These are phyloP conservation scores for Wickerhamomyces rabaulensis DNA, from an alignment of 805 yeast species.

Conservation along the genomic window DNA sequence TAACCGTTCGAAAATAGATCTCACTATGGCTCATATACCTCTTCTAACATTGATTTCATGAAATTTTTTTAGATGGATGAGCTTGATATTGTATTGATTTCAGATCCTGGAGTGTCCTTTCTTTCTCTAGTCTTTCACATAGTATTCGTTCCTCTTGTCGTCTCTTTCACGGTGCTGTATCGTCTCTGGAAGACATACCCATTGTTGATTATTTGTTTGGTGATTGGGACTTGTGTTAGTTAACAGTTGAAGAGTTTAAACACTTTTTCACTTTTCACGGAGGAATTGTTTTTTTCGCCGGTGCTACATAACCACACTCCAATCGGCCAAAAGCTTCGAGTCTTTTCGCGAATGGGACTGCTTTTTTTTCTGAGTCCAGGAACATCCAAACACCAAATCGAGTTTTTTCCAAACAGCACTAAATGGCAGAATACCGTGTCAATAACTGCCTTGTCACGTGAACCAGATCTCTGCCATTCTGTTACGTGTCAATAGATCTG, in stretches of 20 bases:
- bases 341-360: background rate
- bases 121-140: background rate
- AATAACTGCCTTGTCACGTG: background rate
- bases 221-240: background rate
- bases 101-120: background rate
- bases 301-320: conserved; percentile 1
- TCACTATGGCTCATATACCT: too few relatives aligned
- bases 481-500: background rate
- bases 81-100: background rate
- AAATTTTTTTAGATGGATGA: too few relatives aligned
- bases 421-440: background rate
- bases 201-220: conserved; percentile 1
- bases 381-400: background rate
- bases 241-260: background rate
- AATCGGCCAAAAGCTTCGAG: background rate
- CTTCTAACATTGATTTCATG: too few relatives aligned
- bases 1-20: too few relatives aligned
- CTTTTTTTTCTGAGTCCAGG: background rate
- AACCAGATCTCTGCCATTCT: background rate
- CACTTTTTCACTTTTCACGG: conserved; percentile 1
- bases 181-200: background rate
- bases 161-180: background rate
- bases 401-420: too few relatives aligned
- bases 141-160: background rate
- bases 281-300: background rate